Conservation (phyloP, 148 eudicot species). For the Rhododendron ferrugineum region DNA sequence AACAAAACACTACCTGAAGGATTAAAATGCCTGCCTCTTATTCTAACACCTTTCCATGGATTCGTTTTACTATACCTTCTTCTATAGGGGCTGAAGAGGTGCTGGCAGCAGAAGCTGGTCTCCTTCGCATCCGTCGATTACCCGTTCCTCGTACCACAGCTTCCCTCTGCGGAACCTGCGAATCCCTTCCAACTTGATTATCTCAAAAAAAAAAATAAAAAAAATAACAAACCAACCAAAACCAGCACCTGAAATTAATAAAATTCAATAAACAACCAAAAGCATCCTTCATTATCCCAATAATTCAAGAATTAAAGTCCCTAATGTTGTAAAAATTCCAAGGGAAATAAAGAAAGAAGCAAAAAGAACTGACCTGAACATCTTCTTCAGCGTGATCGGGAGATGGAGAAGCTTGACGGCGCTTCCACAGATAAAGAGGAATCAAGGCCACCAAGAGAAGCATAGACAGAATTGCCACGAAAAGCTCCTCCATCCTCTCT, state of each 20-base stretch:
- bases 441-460: constrained; percentile 52
- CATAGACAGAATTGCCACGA: constrained; percentile 66
- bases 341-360: not conserved
- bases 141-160: constrained; percentile 53
- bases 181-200: not conserved
- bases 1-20: not conserved
- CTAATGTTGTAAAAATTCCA: not conserved
- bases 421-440: constrained; percentile 87
- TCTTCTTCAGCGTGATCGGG: constrained; percentile 50
- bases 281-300: not conserved
- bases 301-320: not conserved
- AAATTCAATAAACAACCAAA: not conserved
- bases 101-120: constrained; percentile 76
- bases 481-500: constrained; percentile 60
- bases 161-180: constrained; percentile 63
- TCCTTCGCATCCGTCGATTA: constrained; percentile 77
- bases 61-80: constrained; percentile 29
- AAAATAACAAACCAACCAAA: no score
- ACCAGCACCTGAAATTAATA: not conserved
- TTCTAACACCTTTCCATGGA: not conserved
- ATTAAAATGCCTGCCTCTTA: not conserved
- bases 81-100: constrained; percentile 67
- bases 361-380: constrained; percentile 51
- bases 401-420: constrained; percentile 45
- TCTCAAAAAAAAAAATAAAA: no score